Evolutionary conservation across 495 filamentous ascomycete genomes (phyloP).

Genomic region (Hapsidospora chrysogenum): DNA sequence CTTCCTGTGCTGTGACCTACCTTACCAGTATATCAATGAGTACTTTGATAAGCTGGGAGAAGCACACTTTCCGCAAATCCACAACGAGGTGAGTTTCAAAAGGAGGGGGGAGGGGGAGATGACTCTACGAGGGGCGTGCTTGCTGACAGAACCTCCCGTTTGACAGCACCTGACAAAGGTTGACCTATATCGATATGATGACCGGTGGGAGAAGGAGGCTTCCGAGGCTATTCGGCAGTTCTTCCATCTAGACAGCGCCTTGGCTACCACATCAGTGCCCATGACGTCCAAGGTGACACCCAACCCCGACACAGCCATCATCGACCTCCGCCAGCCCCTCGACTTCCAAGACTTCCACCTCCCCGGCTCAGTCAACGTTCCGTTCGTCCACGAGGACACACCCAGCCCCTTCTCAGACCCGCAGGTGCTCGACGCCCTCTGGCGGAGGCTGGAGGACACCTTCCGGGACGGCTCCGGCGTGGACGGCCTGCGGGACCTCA

Average conservation of each 20-base stretch:
- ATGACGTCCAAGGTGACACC: slow-evolving; percentile 3
- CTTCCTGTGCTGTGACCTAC: slow-evolving; percentile 44
- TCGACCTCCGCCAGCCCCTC: slow-evolving; percentile 22
- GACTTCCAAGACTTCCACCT: slow-evolving; percentile 29
- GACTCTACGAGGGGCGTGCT: too few species aligned
- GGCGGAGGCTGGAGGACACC: slow-evolving; percentile 23
- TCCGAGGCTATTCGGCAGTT: slow-evolving; percentile 20
- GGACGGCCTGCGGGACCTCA: slow-evolving; percentile 11
- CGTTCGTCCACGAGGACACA: slow-evolving; percentile 16
- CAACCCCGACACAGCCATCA: slow-evolving; percentile 13
- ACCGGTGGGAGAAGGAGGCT: slow-evolving; percentile 29
- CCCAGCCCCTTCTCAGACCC: slow-evolving; percentile 28
- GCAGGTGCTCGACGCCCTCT: slow-evolving; percentile 24
- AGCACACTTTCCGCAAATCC: slow-evolving; percentile 35
- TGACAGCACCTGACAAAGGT: slow-evolving; percentile 29
- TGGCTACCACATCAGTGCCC: not conserved
- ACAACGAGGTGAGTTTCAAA: slow-evolving; percentile 37
- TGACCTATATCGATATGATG: slow-evolving; percentile 37
- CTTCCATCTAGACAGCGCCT: slow-evolving; percentile 5
- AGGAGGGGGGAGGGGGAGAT: too few species aligned
- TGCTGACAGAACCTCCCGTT: too few species aligned
- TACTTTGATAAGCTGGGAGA: slow-evolving; percentile 39
- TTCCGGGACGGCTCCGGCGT: slow-evolving; percentile 13
- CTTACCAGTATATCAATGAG: slow-evolving; percentile 44
- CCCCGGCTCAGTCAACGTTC: slow-evolving; percentile 27